Base-by-base conservation (phyloP, 306 rosid genomes). In the Alnus rubra region DNA sequence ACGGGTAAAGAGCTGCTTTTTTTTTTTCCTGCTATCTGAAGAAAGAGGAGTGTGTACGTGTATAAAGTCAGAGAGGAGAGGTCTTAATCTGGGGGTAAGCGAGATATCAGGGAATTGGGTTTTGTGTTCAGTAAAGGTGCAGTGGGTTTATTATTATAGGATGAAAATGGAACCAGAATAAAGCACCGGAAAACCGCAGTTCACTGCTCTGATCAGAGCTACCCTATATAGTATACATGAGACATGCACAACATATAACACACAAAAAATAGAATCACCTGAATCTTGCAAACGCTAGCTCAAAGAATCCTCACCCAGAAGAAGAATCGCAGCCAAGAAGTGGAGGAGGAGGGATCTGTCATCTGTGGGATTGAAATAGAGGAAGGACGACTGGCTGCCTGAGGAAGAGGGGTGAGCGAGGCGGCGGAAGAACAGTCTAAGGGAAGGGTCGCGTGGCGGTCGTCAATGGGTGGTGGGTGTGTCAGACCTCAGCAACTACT, bases 391-490 rank as follows among this genome's bases (percentile, higher is more conserved):
- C 28, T 23, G 28, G 28, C 28, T 0, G 28, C 77, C 59, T 4
- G 28, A 52, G 47, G 54, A 31, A 45, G 52, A 56, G 58, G 19
- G 39, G 35, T 59, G 75, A 51, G 63, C 64, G 73, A 67, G 87
- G 82, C 75, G 71, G 83, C 76, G 70, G 65, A 18, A 42, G 82
- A 74, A 47, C 3, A 9, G 37, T 14, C 19, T 73, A 8, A 49
- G 50, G 42, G 2, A 64, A 7, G 80, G 80, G 56, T 71, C 52
- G 64, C 81, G 77, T 79, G 86, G 83, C 83, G 69, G 86, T 75
- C 69, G 83, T 78, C 64, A 56, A 77, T 75, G 75, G 83, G 76
- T 83, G 80, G 73, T 77, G 88, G 90, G 85, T 80, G 30, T 79
- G 85, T 86, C 83, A 81, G 82, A 75, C 83, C 82, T 76, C 52